Evolutionary conservation across 495 filamentous ascomycete species (phyloP), one percentile per base, ranked within the genome.

Genomic region (Elasticomyces elasticus): DNA sequence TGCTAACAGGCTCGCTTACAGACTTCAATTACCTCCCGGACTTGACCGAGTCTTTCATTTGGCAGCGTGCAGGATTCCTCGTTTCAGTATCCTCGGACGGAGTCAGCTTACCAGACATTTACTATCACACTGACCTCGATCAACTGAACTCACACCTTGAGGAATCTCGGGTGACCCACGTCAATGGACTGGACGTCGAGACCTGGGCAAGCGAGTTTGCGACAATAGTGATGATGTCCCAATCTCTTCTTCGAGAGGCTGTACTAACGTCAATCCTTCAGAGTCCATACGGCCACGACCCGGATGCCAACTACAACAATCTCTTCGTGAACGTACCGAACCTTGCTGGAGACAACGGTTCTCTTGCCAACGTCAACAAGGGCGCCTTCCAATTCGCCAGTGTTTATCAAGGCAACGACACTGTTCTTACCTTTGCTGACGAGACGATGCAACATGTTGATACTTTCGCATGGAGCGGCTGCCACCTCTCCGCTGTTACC

Each of bases 11-110:
- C n/a, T n/a, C n/a, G n/a, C n/a, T n/a, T n/a, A n/a, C n/a, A n/a
- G n/a, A 79, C 49, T 68, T 80, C 31, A 41, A 38, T 0, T 76
- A 71, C 49, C 67, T 65, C 43, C 58, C 72, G 12, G 66, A 72
- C 49, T 67, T 64, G 1, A 60, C 69, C 0, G 67, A 69, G 37
- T 64, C 70, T 2, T 72, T 57, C 62, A 0, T 49, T 69, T 17
- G 71, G 70, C 38, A 48, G 35, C 5, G 63, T 65, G 54, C 58
- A 25, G n/a, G 28, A 15, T 5, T 60, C 17, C 52, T 72, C 10
- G 65, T 69, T 0, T 72, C 70, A 0, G 58, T 74, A 7, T 74
- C 71, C 11, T 46, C 49, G 24, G 67, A 74, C 52, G 68, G 71
- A 12, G 58, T 68, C 15, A 20, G 54, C 7, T 57, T 70, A 10